phyloP scores from a whole-genome alignment of 83 land plant genomes.

The Picea engelmannii region DNA sequence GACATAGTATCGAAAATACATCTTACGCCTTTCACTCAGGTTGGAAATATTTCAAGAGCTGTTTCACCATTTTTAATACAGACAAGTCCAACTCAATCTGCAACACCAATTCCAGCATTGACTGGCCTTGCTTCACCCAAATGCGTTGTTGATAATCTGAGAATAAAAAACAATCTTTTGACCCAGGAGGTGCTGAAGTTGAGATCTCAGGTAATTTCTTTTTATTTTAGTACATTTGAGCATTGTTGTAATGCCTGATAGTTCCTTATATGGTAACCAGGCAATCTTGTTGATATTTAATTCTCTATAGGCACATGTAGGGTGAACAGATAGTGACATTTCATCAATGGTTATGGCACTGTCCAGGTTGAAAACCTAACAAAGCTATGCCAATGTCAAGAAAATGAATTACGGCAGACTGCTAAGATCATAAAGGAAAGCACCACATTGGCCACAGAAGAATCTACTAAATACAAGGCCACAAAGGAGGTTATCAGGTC shows the following conservation, averaged over 20 bases:
- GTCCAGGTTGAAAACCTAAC: conserved; percentile 27
- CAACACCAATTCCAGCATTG: conserved; percentile 33
- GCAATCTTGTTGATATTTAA: not conserved
- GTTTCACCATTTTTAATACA: conserved; percentile 51
- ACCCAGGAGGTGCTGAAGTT: conserved; percentile 62
- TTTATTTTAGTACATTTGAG: conserved; percentile 11
- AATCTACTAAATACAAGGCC: conserved; percentile 22
- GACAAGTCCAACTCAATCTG: conserved; percentile 52
- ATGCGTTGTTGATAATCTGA: conserved; percentile 51
- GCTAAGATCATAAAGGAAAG: conserved; percentile 22
- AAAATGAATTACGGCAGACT: conserved; percentile 20
- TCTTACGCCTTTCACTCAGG: conserved; percentile 13
- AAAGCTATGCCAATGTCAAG: conserved; percentile 30
- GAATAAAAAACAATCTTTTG: conserved; percentile 54
- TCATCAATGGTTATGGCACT: not conserved
- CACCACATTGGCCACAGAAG: conserved; percentile 25
- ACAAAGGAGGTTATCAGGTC: conserved; percentile 38
- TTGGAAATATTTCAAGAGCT: conserved; percentile 25
- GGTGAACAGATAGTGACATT: not conserved
- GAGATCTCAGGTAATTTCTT: conserved; percentile 46
- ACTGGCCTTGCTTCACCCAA: conserved; percentile 33
- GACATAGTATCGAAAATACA: conserved; percentile 27
- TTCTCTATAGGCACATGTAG: not conserved
- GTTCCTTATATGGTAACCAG: not conserved
- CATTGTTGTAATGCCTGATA: not conserved